Conservation (phyloP, 2,329 filamentous ascomycete genomes). For the Zalaria obscura region DNA sequence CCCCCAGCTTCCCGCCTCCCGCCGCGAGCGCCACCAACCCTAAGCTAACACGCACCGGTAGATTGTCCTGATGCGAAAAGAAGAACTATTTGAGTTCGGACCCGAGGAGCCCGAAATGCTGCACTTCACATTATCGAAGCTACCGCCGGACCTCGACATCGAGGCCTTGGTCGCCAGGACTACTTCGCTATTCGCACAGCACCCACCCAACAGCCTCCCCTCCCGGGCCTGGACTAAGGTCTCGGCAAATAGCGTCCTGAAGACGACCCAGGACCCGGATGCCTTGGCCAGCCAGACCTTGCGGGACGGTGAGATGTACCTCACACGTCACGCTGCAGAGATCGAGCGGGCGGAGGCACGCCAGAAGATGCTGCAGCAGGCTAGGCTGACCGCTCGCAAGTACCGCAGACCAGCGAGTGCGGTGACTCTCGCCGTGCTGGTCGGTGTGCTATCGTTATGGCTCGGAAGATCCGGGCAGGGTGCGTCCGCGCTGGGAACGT, state of each 20-base stretch:
- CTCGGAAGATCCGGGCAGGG: slow-evolving; percentile 26
- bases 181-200: slow-evolving; percentile 43
- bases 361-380: slow-evolving; percentile 29
- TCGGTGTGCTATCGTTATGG: slow-evolving; percentile 56
- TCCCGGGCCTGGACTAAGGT: slow-evolving; percentile 54
- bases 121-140: slow-evolving; percentile 72
- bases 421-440: slow-evolving; percentile 39
- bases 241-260: slow-evolving; percentile 65
- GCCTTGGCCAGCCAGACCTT: slow-evolving; percentile 42
- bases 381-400: slow-evolving; percentile 36
- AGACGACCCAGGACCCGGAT: slow-evolving; percentile 52
- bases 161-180: slow-evolving; percentile 61
- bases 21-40: neutral
- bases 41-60: slow-evolving; percentile 18
- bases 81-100: slow-evolving; percentile 75
- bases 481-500: neutral
- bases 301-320: slow-evolving; percentile 51
- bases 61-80: slow-evolving; percentile 66
- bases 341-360: slow-evolving; percentile 51
- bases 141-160: slow-evolving; percentile 68
- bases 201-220: slow-evolving; percentile 60
- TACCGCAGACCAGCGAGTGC: slow-evolving; percentile 52
- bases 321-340: slow-evolving; percentile 57
- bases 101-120: slow-evolving; percentile 82
- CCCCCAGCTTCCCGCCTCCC: neutral